Conservation (phyloP, 257 asterid genomes). For the Nicotiana undulata region DNA sequence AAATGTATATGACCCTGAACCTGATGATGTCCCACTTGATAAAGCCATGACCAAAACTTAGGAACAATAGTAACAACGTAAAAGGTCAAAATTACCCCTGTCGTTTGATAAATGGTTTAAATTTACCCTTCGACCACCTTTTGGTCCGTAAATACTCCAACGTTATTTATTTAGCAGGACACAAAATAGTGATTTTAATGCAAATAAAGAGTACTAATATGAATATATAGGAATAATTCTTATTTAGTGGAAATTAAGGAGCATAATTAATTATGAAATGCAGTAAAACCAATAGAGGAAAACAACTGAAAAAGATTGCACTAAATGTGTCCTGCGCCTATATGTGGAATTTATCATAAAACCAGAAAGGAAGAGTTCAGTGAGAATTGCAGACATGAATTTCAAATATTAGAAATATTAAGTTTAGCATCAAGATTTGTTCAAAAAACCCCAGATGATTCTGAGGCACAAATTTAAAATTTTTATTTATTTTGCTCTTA, state of each 20-base stretch:
- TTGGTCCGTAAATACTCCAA: too few species aligned
- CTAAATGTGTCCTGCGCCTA: slow-evolving; percentile 76
- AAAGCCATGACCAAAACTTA: slow-evolving; percentile 41
- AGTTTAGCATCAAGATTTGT: slow-evolving; percentile 33
- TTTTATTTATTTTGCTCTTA: background rate
- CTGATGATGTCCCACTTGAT: slow-evolving; percentile 51
- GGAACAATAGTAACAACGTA: background rate
- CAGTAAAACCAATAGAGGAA: slow-evolving; percentile 95
- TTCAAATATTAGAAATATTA: slow-evolving; percentile 31
- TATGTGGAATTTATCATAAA: slow-evolving; percentile 89
- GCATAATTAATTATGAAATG: slow-evolving; percentile 60
- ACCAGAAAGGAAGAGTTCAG: slow-evolving; percentile 74
- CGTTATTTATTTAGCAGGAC: slow-evolving; percentile 21
- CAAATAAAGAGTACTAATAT: background rate
- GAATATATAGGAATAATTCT: background rate
- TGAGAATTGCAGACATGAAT: slow-evolving; percentile 90
- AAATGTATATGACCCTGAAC: slow-evolving; percentile 29
- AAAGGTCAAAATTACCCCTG: too few species aligned
- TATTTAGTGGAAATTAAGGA: background rate
- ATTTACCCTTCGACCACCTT: too few species aligned
- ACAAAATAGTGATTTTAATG: slow-evolving; percentile 11
- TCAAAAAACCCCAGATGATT: background rate
- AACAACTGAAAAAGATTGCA: slow-evolving; percentile 93
- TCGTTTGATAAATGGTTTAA: too few species aligned
- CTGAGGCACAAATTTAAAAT: background rate